These are phyloP conservation scores for Neonectria neomacrospora DNA, from an alignment of 2,329 filamentous ascomycete species.

Conservation along the genomic window DNA sequence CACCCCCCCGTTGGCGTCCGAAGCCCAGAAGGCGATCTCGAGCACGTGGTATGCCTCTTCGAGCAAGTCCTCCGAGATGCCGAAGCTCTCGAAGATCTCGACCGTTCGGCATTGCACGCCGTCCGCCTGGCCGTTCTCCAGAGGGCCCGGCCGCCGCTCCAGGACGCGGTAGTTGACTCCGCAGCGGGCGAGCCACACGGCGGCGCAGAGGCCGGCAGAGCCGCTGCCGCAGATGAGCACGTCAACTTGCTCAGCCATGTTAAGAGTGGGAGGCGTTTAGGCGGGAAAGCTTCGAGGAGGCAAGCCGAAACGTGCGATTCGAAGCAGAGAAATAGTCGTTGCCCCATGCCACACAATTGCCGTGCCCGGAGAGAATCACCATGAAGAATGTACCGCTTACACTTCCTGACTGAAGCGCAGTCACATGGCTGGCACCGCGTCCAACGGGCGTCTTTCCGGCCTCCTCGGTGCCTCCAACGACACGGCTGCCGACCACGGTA, in stretches of 20 bases:
- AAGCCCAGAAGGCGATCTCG: slow-evolving; percentile 67
- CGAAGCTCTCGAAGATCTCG: slow-evolving; percentile 71
- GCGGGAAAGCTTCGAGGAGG: not conserved
- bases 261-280: not conserved
- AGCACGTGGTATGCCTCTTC: slow-evolving; percentile 67
- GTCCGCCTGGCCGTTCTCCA: slow-evolving; percentile 32
- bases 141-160: slow-evolving; percentile 26
- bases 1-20: slow-evolving; percentile 9
- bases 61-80: slow-evolving; percentile 63
- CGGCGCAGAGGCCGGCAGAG: slow-evolving; percentile 31
- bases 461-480: not conserved
- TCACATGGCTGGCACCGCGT: not conserved
- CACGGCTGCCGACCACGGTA: not conserved
- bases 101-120: slow-evolving; percentile 49
- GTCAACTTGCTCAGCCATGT: slow-evolving; percentile 11
- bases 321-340: not conserved
- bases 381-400: not conserved
- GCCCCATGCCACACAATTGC: not conserved
- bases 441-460: not conserved
- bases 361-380: not conserved
- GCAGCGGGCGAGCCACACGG: slow-evolving; percentile 32
- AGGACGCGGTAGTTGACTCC: slow-evolving; percentile 30
- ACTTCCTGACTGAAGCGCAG: not conserved
- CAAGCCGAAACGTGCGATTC: not conserved
- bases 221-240: slow-evolving; percentile 34